These are phyloP conservation scores for Spongospora subterranea DNA, from an alignment of 208 protist species.

Conservation along the genomic window DNA sequence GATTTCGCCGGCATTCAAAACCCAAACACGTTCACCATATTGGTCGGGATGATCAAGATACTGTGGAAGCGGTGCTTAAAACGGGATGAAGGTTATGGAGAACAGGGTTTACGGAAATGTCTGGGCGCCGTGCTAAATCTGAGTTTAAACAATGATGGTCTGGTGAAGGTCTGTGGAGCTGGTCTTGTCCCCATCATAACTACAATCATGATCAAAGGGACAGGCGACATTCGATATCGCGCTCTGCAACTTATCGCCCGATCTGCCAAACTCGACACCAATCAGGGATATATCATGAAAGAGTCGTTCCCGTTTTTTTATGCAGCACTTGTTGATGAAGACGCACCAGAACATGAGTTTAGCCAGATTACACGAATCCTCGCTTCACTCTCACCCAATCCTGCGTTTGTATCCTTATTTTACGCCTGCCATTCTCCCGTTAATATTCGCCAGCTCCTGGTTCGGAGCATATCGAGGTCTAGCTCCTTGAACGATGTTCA, in stretches of 20 bases:
- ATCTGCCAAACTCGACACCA: background rate
- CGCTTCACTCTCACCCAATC: background rate
- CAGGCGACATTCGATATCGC: background rate
- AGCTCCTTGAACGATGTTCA: background rate
- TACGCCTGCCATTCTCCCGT: background rate
- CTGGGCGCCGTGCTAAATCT: slow-evolving; percentile 31
- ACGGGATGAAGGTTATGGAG: background rate
- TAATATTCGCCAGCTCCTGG: background rate
- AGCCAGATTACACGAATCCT: no score
- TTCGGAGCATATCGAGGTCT: background rate
- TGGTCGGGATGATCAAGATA: background rate
- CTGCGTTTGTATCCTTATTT: background rate
- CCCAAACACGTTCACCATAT: background rate
- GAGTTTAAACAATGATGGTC: background rate
- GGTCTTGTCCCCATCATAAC: background rate
- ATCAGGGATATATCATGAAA: background rate
- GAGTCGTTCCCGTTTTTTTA: background rate
- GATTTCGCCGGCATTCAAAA: background rate
- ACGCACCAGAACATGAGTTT: background rate
- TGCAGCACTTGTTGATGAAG: background rate
- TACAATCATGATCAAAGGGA: background rate
- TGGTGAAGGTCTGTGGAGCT: background rate
- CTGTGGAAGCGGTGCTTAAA: background rate
- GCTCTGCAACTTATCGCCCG: background rate
- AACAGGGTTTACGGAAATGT: background rate